Percentiles rank a stretch among this genome's conserved stretches.
phyloP scores from a whole-genome alignment of 208 protist genomes.

The Leishmania tropica region DNA sequence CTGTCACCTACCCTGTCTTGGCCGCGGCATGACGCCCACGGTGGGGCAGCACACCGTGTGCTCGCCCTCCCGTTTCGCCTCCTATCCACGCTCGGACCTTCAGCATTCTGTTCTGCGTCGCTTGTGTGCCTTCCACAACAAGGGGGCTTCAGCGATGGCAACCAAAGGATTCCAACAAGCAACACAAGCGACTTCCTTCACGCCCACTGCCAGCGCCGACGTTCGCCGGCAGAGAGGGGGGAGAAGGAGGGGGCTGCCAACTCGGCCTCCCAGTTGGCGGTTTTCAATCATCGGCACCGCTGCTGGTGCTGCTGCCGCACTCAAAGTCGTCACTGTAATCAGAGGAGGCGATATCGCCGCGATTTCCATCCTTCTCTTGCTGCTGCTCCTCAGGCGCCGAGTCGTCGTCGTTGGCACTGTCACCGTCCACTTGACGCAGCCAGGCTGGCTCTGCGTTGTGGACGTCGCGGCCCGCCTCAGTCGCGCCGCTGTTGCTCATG shows the following conservation, averaged over 20 bases:
- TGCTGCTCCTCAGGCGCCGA: neutral
- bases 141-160: neutral
- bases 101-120: neutral
- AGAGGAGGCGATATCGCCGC: neutral
- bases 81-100: neutral
- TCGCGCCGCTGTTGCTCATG: neutral
- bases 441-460: conserved; percentile 7
- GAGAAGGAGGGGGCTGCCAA: neutral
- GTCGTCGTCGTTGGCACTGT: neutral
- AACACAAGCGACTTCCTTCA: neutral
- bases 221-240: neutral
- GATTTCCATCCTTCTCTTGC: neutral
- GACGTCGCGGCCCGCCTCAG: neutral
- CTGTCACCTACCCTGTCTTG: neutral
- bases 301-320: conserved; percentile 4
- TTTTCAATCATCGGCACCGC: neutral
- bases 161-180: neutral
- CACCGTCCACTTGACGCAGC: conserved; percentile 5
- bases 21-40: neutral
- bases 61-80: neutral
- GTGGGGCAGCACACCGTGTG: neutral
- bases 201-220: neutral
- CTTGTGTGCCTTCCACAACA: neutral
- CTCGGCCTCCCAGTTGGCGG: neutral
- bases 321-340: conserved; percentile 42